Conservation (phyloP, 1,139 yeast genomes). For the Debaryomycetaceae sp. region DNA sequence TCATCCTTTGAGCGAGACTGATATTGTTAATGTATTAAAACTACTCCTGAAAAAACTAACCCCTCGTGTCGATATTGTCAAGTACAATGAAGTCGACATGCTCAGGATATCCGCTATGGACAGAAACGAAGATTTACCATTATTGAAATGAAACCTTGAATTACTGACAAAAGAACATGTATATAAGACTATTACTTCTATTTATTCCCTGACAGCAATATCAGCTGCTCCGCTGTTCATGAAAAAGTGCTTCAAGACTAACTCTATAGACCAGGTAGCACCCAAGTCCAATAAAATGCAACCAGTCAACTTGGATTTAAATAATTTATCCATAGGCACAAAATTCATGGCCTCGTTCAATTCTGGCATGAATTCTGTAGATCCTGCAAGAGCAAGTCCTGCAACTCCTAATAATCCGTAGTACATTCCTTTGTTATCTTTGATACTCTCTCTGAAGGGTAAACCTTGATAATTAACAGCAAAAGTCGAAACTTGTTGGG, state of each 20-base stretch:
- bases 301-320: conserved; percentile 73
- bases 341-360: conserved; percentile 86
- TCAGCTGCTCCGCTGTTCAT: conserved; percentile 93
- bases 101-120: conserved; percentile 25
- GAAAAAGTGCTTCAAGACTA: conserved; percentile 74
- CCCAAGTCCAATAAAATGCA: conserved; percentile 75
- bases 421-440: conserved; percentile 94
- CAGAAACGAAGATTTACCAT: conserved; percentile 24
- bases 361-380: conserved; percentile 95
- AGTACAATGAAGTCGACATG: conserved; percentile 20
- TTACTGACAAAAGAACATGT: conserved; percentile 4
- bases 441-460: conserved; percentile 91
- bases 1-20: conserved; percentile 31
- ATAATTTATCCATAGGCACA: conserved; percentile 76
- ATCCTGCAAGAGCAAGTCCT: conserved; percentile 81
- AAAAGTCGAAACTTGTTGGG: conserved; percentile 96
- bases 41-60: conserved; percentile 17
- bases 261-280: conserved; percentile 77
- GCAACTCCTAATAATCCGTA: conserved; percentile 93
- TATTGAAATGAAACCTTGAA: conserved; percentile 7
- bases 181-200: conserved; percentile 3
- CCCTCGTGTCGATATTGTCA: conserved; percentile 6
- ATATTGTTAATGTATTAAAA: conserved; percentile 27
- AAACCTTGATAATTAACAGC: conserved; percentile 97
- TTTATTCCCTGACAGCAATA: conserved; percentile 58